Conservation (phyloP, 139 green algal species). For the Bryopsis sp. region DNA sequence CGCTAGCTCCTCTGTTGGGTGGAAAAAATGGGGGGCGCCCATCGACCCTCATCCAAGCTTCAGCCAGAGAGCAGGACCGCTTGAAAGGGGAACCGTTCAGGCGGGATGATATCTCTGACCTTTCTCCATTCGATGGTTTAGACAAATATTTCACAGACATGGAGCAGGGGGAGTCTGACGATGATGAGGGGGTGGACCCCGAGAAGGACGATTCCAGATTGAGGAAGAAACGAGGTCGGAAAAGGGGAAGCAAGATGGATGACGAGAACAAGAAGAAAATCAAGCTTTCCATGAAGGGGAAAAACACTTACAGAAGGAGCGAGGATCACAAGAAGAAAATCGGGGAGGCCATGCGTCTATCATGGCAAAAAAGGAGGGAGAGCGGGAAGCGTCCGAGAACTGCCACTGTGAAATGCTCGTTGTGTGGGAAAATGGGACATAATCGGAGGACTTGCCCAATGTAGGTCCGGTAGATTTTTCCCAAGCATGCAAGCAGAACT, state of each 20-base stretch:
- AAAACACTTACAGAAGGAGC: slow-evolving; percentile 16
- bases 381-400: not conserved
- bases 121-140: too few relatives aligned
- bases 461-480: not conserved
- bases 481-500: not conserved
- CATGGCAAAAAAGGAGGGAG: not conserved
- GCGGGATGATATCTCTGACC: too few relatives aligned
- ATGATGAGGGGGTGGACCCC: too few relatives aligned
- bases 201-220: too few relatives aligned
- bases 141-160: too few relatives aligned
- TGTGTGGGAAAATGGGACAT: slow-evolving; percentile 16
- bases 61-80: too few relatives aligned
- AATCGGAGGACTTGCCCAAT: slow-evolving; percentile 5
- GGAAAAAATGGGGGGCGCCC: too few relatives aligned
- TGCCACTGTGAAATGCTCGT: slow-evolving; percentile 2
- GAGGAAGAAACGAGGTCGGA: slow-evolving; percentile 6
- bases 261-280: not conserved
- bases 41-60: too few relatives aligned
- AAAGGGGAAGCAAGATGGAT: not conserved
- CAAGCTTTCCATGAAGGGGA: slow-evolving; percentile 15
- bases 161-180: too few relatives aligned
- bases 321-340: not conserved
- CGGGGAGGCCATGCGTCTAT: not conserved
- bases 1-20: too few relatives aligned
- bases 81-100: too few relatives aligned